A percentile compares a stretch with the other conserved stretches of the same genome.
These are phyloP conservation scores for Petasospora fabianii DNA, from an alignment of 1,139 yeast genomes.

Conservation along the genomic window DNA sequence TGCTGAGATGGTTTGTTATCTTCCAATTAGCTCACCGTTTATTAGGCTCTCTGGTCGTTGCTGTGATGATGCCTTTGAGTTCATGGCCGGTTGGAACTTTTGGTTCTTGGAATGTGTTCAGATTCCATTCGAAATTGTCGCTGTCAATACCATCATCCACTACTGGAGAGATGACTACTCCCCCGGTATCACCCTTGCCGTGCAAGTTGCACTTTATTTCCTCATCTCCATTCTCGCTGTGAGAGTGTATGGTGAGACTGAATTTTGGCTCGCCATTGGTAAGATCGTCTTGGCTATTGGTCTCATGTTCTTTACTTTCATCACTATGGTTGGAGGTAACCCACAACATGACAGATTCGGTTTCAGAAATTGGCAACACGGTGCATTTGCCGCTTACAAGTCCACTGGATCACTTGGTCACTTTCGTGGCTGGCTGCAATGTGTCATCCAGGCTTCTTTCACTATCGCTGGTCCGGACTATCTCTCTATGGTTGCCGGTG, in stretches of 20 bases:
- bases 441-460: constrained; percentile 58
- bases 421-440: constrained; percentile 67
- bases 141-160: constrained; percentile 73
- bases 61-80: constrained; percentile 67
- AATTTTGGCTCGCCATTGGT: constrained; percentile 75
- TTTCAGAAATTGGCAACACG: constrained; percentile 58
- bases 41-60: constrained; percentile 52
- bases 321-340: constrained; percentile 89
- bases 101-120: constrained; percentile 73
- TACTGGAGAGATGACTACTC: constrained; percentile 77
- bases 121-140: constrained; percentile 79
- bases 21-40: constrained; percentile 71
- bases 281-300: constrained; percentile 72
- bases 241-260: constrained; percentile 69
- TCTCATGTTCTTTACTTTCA: too few relatives aligned
- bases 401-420: constrained; percentile 59
- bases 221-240: constrained; percentile 71
- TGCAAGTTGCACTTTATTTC: constrained; percentile 61
- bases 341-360: constrained; percentile 65
- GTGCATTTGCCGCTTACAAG: constrained; percentile 52
- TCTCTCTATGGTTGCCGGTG: constrained; percentile 81
- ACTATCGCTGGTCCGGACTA: constrained; percentile 85
- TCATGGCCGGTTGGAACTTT: constrained; percentile 78
- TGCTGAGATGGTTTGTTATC: constrained; percentile 80
- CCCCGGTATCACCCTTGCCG: constrained; percentile 58